A percentile compares a stretch with the other conserved stretches of the same genome.
These are phyloP conservation scores for Blastobotrys apis DNA, from an alignment of 1,139 yeast genomes.

Conservation along the genomic window DNA sequence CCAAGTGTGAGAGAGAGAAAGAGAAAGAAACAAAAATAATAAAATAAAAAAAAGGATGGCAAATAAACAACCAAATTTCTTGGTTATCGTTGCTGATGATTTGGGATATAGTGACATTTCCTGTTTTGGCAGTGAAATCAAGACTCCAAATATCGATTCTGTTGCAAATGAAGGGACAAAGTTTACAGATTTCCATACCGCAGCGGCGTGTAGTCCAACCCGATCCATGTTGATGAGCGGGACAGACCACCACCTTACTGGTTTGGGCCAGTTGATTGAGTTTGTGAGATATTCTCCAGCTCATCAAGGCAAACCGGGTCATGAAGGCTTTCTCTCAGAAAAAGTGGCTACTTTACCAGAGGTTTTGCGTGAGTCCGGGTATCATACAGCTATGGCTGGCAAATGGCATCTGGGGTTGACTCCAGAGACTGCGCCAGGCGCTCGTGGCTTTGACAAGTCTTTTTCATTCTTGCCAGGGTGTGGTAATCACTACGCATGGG, in stretches of 20 bases:
- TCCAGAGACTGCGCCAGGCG: slow-evolving; percentile 45
- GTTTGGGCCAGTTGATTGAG: slow-evolving; percentile 58
- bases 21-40: no score
- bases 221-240: slow-evolving; percentile 59
- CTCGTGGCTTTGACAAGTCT: slow-evolving; percentile 49
- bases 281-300: slow-evolving; percentile 33
- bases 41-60: no score
- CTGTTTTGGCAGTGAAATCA: slow-evolving; percentile 56
- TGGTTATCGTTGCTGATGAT: slow-evolving; percentile 61
- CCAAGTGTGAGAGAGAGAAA: no score
- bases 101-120: slow-evolving; percentile 55
- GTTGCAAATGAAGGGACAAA: slow-evolving; percentile 43
- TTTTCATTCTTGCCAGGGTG: slow-evolving; percentile 55
- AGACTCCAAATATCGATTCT: slow-evolving; percentile 49
- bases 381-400: slow-evolving; percentile 49
- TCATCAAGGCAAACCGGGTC: slow-evolving; percentile 44
- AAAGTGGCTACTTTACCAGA: slow-evolving; percentile 52
- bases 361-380: slow-evolving; percentile 46
- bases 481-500: slow-evolving; percentile 52
- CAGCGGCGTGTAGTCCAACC: slow-evolving; percentile 63
- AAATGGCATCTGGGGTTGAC: slow-evolving; percentile 56
- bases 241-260: slow-evolving; percentile 58
- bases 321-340: slow-evolving; percentile 52
- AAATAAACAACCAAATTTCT: slow-evolving; percentile 46
- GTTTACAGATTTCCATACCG: slow-evolving; percentile 57